These are phyloP conservation scores for Polytrichum commune DNA, from an alignment of 225 moss, liverwort and hornwort genomes.

Conservation along the genomic window DNA sequence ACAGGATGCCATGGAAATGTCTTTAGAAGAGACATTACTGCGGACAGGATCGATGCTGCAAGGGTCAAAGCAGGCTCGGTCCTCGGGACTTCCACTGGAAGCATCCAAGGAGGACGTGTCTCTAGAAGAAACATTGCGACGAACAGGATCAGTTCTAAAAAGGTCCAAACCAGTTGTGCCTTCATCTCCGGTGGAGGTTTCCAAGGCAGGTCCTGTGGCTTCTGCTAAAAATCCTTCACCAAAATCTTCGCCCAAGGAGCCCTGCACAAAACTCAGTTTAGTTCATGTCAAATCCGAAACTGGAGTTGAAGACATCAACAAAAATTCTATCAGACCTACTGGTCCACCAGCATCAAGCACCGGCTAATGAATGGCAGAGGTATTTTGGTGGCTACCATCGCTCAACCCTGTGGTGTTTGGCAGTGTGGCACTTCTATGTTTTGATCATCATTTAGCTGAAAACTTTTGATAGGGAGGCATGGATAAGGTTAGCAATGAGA, in stretches of 20 bases:
- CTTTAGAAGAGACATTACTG: conserved; percentile 14
- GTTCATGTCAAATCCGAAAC: conserved; percentile 15
- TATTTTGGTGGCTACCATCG: background rate
- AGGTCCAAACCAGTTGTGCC: background rate
- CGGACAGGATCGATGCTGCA: conserved; percentile 1
- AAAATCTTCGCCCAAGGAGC: conserved; percentile 5
- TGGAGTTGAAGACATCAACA: conserved; percentile 4
- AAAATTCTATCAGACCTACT: conserved; percentile 11
- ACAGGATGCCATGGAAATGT: conserved; percentile 16
- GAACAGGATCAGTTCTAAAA: conserved; percentile 17
- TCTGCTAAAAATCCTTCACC: background rate
- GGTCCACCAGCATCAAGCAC: conserved; percentile 14
- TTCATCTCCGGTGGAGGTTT: background rate
- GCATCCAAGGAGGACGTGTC: conserved; percentile 11
- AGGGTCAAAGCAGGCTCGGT: conserved; percentile 11
- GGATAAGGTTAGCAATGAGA: background rate
- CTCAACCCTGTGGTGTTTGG: background rate
- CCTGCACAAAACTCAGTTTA: background rate
- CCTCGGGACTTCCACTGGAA: conserved; percentile 3
- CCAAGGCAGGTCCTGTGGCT: background rate
- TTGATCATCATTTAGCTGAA: background rate
- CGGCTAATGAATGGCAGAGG: conserved; percentile 7
- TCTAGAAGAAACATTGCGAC: conserved; percentile 27
- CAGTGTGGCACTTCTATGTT: background rate
- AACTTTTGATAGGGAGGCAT: background rate